Evolutionary conservation across 176 grass and related monocot genomes (phyloP), one percentile per base, ranked within the genome.

Genomic region (Saccharum spontaneum): DNA sequence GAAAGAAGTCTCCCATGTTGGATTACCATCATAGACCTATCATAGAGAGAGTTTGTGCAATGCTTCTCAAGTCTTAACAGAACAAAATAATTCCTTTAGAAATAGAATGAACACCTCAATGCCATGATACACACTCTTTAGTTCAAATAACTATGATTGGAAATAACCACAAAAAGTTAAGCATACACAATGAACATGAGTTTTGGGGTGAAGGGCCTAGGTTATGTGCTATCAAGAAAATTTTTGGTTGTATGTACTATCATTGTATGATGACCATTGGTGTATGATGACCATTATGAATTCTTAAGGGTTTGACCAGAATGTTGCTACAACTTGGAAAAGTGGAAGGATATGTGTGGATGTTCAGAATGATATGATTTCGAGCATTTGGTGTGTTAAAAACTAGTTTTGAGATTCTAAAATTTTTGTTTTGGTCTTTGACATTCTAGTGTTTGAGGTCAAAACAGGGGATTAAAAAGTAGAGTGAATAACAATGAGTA

Each of bases 1-100:
- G 17, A 73, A 94, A 88, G 91, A 41, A 23, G 44, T 97, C 26
- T 97, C 94, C 94, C 94, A 97, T 26, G 72, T 68, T 77, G 81
- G 85, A 77, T 82, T 86, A 20, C 91, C 94, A 77, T 97, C 87
- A 10, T 90, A 90, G 2, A 82, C 89, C 89, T 94, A 22, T 71
- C 2, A 8, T n/a, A 50, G 31, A 67, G 5, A 45, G 78, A 41
- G 10, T 69, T 78, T 45, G 38, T 23, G 45, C 2, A 77, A 49
- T 59, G 17, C 18, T n/a, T 67, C 12, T 41, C n/a, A 41, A 71
- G 0, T 24, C 4, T 50, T 44, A 26, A 7, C 11, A 8, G 6
- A 20, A 20, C 50, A 26, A 23, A 60, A 3, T 17, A 55, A 10
- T 8, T 55, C 17, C 23, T 22, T 65, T n/a, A 17, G 1, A 54